Evolutionary conservation across 2,329 filamentous ascomycete species (phyloP), one percentile per base, ranked within the genome.

Genomic region (Fusarium pininemorale): DNA sequence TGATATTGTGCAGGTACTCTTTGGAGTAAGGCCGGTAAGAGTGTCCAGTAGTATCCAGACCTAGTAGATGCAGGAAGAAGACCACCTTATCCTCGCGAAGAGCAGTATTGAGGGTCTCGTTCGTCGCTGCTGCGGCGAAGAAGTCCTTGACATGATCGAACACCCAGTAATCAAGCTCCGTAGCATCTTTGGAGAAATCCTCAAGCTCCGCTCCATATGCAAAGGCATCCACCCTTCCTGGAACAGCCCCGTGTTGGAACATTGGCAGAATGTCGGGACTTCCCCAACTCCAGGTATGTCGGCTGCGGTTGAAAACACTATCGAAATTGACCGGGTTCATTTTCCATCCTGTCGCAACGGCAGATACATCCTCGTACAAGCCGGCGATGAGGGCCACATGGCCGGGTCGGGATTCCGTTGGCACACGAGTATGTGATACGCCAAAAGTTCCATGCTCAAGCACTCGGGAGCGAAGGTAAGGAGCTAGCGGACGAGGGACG

Each of bases 201-300:
- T 99, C 96, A 39, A 91, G 90, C 73, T 98, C 95, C 42, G 93
- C 88, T 15, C 89, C 90, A 80, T 99, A 99, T 67, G 88, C 94
- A 74, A 92, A 92, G n/a, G 94, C 92, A 82, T 98, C 94, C 4
- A 99, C 93, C 72, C 93, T 89, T 13, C 96, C 95, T 1, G 94
- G 93, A 15, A 94, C 91, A 30, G 96, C 96, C n/a, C 96, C 96
- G 65, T 95, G 89, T 80, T 97, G 91, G 81, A 99, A 99, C 96
- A 99, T 99, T 62, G 94, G 94, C 75, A 99, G 84, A 78, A 99
- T 99, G 83, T 99, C 96, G 3, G 96, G 96, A 80, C 95, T 98
- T 5, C 96, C 96, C 96, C 96, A 99, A 82, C 95, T 98, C 96
- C 96, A 99, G 13, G 97, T 99, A 84, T 99, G 97, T 51, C 92